Evolutionary conservation across 257 asterid species (phyloP).

Genomic region (Catharanthus roseus): DNA sequence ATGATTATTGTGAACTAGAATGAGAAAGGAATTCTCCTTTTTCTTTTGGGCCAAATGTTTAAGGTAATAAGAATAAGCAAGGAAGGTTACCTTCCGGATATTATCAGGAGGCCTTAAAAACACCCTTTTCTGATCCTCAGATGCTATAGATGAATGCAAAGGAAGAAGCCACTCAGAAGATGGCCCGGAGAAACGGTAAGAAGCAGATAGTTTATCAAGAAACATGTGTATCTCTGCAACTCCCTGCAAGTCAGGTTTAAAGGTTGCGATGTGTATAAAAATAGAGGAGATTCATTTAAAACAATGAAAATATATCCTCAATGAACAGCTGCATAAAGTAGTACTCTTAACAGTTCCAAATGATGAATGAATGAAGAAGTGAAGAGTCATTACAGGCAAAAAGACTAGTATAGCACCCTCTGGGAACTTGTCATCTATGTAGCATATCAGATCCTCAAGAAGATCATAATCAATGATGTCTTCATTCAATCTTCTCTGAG

Average conservation of each 20-base stretch:
- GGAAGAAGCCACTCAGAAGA: conserved; percentile 96
- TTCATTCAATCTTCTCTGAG: conserved; percentile 85
- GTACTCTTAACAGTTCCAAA: neutral
- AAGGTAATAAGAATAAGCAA: neutral
- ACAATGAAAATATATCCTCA: neutral
- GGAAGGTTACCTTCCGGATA: conserved; percentile 72
- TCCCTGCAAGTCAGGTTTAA: conserved; percentile 45
- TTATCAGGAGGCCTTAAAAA: conserved; percentile 78
- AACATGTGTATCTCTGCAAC: conserved; percentile 82
- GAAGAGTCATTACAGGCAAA: conserved; percentile 59
- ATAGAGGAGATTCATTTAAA: neutral
- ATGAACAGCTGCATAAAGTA: neutral
- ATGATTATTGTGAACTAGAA: neutral
- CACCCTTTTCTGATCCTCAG: conserved; percentile 90
- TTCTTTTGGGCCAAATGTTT: neutral
- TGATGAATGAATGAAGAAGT: neutral
- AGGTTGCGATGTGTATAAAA: neutral
- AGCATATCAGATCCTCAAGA: conserved; percentile 91
- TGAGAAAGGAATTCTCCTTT: neutral
- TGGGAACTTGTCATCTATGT: conserved; percentile 66
- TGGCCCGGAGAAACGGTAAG: conserved; percentile 70
- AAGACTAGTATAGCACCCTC: conserved; percentile 88
- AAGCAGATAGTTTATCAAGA: conserved; percentile 67
- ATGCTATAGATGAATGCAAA: conserved; percentile 85
- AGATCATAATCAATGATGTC: conserved; percentile 87